Base-by-base conservation (phyloP, 768 basidiomycete species). In the Lyophyllum decastes region DNA sequence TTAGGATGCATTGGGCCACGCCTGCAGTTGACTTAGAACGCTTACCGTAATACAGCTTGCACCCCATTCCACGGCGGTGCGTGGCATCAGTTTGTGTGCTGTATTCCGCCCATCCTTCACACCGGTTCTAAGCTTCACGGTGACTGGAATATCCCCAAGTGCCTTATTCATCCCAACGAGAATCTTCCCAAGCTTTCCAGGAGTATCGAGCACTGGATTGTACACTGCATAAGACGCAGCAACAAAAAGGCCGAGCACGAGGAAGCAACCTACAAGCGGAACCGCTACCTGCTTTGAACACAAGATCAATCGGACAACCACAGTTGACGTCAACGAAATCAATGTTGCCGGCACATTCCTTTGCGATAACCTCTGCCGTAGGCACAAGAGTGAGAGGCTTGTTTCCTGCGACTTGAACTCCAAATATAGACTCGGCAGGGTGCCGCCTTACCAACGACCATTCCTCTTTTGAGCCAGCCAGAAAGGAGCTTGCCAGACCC, bases 321-420 rank as follows among this genome's bases (percentile, higher is more conserved):
- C 93, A 92, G 67, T 99, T 99, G 61, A 98, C 74, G 67, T 99
- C 95, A 1, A 95, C 92, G 65, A 97, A 98, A 66, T 98, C 94
- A 21, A 97, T 73, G 19, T 80, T 79, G 12, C 80, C 76, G 0
- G 78, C 78, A 62, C 85, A 83, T 68, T 92, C 88, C 60, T 81
- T 84, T 2, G 81, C 85, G 25, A 98, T 81, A 7, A 89, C 78
- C 68, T 98, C 96, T 0, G 94, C 92, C 0, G 89, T 86, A 0
- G 92, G 81, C 0, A 88, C 91, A 55, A 98, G 81, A 2, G 84
- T 81, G 1, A 81, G 78, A 0, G 95, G 88, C 64, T 92, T 95
- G 69, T 86, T 92, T 0, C 97, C 97, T 1, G 94, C 94, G 19
- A 99, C 70, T 71, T 99, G 96, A 2, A 98, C 83, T 26, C 97